phyloP scores from a whole-genome alignment of 345 rosid genomes.

The Tarenaya hassleriana region DNA sequence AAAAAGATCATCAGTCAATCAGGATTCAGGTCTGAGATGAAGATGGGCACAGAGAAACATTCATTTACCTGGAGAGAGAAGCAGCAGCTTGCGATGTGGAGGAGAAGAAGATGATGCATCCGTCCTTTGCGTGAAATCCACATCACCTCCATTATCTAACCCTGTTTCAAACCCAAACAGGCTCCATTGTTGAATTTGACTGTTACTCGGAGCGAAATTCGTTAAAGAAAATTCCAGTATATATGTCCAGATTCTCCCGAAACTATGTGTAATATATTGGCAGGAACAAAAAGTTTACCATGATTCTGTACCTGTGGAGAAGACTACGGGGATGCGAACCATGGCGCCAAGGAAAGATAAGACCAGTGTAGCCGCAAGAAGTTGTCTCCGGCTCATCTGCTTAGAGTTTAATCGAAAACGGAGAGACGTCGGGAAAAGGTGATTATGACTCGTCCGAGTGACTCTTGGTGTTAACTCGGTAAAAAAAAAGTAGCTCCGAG shows the following conservation, averaged over 20 bases:
- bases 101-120: background rate
- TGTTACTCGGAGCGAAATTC: background rate
- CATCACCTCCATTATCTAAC: slow-evolving; percentile 7
- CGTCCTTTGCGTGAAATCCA: slow-evolving; percentile 10
- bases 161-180: slow-evolving; percentile 3
- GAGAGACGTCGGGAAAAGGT: background rate
- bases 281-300: no score
- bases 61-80: slow-evolving; percentile 32
- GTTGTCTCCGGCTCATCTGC: slow-evolving; percentile 22
- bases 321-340: no score
- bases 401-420: background rate
- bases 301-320: no score
- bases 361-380: background rate
- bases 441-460: slow-evolving; percentile 3
- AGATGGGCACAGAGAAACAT: slow-evolving; percentile 6
- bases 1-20: no score
- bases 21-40: no score
- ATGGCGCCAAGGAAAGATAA: no score
- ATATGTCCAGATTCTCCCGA: background rate
- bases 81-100: slow-evolving; percentile 53
- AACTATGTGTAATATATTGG: no score
- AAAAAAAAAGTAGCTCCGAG: no score
- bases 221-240: background rate
- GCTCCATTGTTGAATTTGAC: slow-evolving; percentile 1
- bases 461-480: no score